Evolutionary conservation across 768 basidiomycete species (phyloP).

Genomic region (Fistulinella prunicolor): DNA sequence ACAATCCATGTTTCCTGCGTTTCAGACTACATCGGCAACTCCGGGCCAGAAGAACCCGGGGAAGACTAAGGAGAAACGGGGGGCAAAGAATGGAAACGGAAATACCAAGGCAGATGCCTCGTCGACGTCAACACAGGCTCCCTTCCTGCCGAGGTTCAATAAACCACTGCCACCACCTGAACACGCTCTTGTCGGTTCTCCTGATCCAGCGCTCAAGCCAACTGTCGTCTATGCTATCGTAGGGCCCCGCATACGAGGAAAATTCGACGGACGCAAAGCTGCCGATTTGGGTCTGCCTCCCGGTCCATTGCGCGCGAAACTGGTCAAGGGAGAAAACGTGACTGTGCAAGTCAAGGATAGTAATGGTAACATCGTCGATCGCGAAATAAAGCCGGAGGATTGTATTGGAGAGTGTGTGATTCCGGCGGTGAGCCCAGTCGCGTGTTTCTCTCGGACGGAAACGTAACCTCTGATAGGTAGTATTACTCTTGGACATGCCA

Average conservation of each 20-base stretch:
- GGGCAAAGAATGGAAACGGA: constrained; percentile 5
- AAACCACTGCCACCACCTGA: constrained; percentile 25
- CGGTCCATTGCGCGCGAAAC: constrained; percentile 53
- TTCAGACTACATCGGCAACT: constrained; percentile 13
- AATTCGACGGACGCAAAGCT: constrained; percentile 72
- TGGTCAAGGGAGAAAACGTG: constrained; percentile 66
- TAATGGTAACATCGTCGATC: constrained; percentile 39
- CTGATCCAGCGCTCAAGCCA: constrained; percentile 25
- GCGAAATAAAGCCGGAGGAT: constrained; percentile 59
- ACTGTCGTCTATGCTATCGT: constrained; percentile 50
- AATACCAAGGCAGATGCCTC: not conserved
- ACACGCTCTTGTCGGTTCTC: constrained; percentile 10
- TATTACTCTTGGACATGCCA: constrained; percentile 73
- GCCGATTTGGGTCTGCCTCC: constrained; percentile 57
- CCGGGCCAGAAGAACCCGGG: constrained; percentile 8
- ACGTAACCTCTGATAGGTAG: constrained; percentile 38
- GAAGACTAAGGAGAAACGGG: constrained; percentile 11
- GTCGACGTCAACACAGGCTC: constrained; percentile 8
- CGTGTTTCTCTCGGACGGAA: not conserved
- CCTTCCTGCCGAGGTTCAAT: constrained; percentile 16
- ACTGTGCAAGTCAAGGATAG: constrained; percentile 51
- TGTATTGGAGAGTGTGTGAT: constrained; percentile 52
- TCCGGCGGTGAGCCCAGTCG: constrained; percentile 39
- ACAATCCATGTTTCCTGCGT: constrained; percentile 60
- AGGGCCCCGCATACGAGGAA: constrained; percentile 55